Percentiles rank a stretch among this genome's conserved stretches.
Evolutionary conservation across 1,139 yeast genomes (phyloP).

Genomic region (Zygosaccharomyces pseudobailii): DNA sequence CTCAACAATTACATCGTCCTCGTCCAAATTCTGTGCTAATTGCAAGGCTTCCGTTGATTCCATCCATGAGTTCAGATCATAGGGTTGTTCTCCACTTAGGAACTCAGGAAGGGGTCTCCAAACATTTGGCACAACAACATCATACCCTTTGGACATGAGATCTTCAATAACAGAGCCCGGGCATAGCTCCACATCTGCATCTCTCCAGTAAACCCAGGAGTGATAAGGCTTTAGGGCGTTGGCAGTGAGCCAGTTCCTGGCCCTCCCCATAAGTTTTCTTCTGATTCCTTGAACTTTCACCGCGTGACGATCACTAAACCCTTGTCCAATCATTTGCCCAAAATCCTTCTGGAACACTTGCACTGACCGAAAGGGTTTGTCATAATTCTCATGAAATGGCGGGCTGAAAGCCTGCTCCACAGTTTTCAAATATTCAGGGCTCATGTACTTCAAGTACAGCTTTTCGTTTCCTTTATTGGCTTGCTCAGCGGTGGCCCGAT

Average conservation of each 20-base stretch:
- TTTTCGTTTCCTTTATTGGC: conserved; percentile 53
- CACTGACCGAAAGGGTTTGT: conserved; percentile 69
- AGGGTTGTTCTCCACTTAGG: conserved; percentile 74
- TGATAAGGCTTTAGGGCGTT: conserved; percentile 78
- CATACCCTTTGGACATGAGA: conserved; percentile 68
- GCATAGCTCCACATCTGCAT: conserved; percentile 79
- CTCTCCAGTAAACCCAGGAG: conserved; percentile 95
- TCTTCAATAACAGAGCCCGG: conserved; percentile 77
- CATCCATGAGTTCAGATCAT: conserved; percentile 85
- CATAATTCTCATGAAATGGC: conserved; percentile 60
- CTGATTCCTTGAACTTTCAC: conserved; percentile 87
- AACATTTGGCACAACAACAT: conserved; percentile 83
- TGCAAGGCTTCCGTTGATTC: conserved; percentile 70
- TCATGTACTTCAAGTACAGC: conserved; percentile 66
- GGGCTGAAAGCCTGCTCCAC: conserved; percentile 55
- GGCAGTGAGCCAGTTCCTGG: conserved; percentile 80
- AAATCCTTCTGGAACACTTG: conserved; percentile 78
- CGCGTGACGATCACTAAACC: conserved; percentile 84
- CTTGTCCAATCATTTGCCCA: conserved; percentile 81
- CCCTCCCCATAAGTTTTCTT: conserved; percentile 83
- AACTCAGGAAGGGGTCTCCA: conserved; percentile 84
- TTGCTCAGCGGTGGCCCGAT: conserved; percentile 50
- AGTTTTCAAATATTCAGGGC: conserved; percentile 53
- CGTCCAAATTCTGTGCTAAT: conserved; percentile 60
- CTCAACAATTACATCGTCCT: conserved; percentile 86